Conservation (phyloP, 495 filamentous ascomycete genomes). For the Mycothermus thermophilus region DNA sequence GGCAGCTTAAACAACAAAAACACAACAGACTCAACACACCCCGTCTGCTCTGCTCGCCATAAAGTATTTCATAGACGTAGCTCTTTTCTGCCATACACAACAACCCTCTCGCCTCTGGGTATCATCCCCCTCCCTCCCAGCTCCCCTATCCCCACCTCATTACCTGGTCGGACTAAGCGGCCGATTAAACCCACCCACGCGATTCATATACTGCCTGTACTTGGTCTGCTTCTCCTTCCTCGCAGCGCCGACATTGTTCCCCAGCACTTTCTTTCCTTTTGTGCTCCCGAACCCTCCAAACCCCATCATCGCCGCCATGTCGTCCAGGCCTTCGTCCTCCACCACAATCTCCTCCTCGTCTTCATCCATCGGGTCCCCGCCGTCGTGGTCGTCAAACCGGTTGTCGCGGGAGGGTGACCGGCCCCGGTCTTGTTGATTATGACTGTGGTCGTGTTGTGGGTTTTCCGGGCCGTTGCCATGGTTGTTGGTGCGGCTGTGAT, state of each 20-base stretch:
- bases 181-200: conserved; percentile 89
- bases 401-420: conserved; percentile 12
- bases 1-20: too few species aligned
- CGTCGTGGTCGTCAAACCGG: conserved; percentile 14
- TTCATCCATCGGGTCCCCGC: conserved; percentile 31
- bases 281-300: conserved; percentile 76
- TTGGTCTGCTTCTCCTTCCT: conserved; percentile 90
- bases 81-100: too few species aligned
- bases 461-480: too few species aligned
- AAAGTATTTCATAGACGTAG: too few species aligned
- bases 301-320: conserved; percentile 77
- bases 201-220: conserved; percentile 99
- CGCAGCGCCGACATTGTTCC: conserved; percentile 74
- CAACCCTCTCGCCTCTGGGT: too few species aligned
- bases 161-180: conserved; percentile 49
- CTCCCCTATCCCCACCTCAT: too few species aligned
- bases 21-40: too few species aligned
- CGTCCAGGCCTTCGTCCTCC: conserved; percentile 53
- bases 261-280: conserved; percentile 78
- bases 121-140: too few species aligned
- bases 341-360: conserved; percentile 36
- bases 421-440: conserved; percentile 7
- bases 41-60: too few species aligned
- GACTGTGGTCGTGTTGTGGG: too few species aligned
- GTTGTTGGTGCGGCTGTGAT: too few species aligned